Evolutionary conservation across 73 alveolate genomes (phyloP), one percentile per base, ranked within the genome.

Genomic region (Stentor coeruleus): DNA sequence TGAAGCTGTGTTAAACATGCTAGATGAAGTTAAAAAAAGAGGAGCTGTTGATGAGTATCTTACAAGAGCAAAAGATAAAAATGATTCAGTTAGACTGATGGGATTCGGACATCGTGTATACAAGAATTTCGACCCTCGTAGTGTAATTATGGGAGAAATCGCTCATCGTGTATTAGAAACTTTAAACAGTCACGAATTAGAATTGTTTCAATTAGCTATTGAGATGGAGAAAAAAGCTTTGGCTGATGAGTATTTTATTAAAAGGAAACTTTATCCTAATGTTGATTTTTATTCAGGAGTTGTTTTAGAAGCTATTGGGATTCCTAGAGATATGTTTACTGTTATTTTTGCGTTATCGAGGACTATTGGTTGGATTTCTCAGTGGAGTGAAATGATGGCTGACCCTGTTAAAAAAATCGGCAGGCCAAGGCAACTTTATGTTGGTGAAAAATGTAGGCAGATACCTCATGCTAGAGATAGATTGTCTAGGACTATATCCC

Each of bases 71-170:
- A 94, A 94, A 82, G 95, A 91, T 66, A 91, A 92, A 81, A 81
- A 84, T 74, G 83, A 85, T 74, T 82, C 92, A 0, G 88, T 95
- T 59, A 95, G 98, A 72, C 85, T 96, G 77, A 96, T 96, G 99
- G 99, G 99, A 4, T 96, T 96, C 82, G 99, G 99, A 33, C 99
- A 96, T 84, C 90, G 99, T 39, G 98, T 96, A 72, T 96, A 96
- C 88, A 96, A 96, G 88, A 93, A 91, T 74, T 89, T 91, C 74
- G 97, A 89, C 79, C 97, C 95, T 3, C 39, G 95, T 38, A 90
- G 93, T 39, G 59, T 39, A 35, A 82, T 37, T 3, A 81, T 92
- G 91, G 74, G 74, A 76, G 77, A 84, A 81, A 85, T 88, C 91
- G 81, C 91, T 41, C 87, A 85, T 39, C 76, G 77, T 40, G 86